phyloP scores from a whole-genome alignment of 306 rosid species.

The Citrullus mucosospermus region DNA sequence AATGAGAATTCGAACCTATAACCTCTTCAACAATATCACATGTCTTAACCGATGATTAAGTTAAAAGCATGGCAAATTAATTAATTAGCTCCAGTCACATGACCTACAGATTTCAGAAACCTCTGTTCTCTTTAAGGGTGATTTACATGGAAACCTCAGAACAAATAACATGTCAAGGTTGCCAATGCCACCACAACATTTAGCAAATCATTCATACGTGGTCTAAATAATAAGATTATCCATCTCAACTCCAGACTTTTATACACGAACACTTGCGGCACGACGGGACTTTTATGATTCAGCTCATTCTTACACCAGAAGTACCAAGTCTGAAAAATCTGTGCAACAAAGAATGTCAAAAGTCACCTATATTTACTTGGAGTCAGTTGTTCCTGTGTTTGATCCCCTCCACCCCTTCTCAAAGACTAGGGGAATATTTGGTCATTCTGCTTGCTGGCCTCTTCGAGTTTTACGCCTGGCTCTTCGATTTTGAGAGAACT shows the following conservation, averaged over 20 bases:
- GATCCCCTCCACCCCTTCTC: neutral
- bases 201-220: neutral
- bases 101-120: neutral
- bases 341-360: constrained; percentile 4
- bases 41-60: too few relatives aligned
- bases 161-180: neutral
- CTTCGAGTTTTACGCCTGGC: constrained; percentile 47
- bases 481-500: constrained; percentile 36
- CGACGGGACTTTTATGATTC: neutral
- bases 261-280: neutral
- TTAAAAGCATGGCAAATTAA: neutral
- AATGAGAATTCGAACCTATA: neutral
- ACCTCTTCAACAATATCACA: neutral
- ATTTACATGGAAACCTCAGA: neutral
- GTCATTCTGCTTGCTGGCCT: constrained; percentile 37
- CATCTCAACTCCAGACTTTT: neutral
- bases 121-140: neutral
- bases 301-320: neutral
- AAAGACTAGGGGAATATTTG: constrained; percentile 21
- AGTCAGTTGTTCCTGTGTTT: neutral
- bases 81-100: neutral
- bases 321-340: neutral
- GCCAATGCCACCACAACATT: neutral
- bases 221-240: neutral
- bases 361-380: constrained; percentile 7